A percentile compares a stretch with the other conserved stretches of the same genome.
These are phyloP conservation scores for Gracilaria caudata DNA, from an alignment of 23 red algal genomes.

Conservation along the genomic window DNA sequence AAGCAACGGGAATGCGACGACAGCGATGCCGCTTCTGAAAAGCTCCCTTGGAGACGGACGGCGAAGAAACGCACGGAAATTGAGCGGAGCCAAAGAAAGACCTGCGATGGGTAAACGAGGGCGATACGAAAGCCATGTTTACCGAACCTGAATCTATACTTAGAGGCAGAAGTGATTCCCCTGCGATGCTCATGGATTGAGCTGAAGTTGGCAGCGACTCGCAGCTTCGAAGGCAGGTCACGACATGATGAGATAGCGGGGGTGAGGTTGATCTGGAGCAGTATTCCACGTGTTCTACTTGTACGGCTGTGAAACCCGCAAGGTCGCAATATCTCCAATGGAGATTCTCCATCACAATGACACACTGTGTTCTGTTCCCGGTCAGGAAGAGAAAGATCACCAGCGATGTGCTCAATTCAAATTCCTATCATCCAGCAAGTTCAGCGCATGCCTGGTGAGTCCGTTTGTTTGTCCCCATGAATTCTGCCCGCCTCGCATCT, in stretches of 20 bases:
- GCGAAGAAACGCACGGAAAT: background rate
- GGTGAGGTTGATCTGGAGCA: background rate
- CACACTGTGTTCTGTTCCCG: no score
- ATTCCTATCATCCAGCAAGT: background rate
- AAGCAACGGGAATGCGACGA: constrained; percentile 6
- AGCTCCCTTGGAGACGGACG: background rate
- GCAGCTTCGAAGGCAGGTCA: no score
- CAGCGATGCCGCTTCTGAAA: constrained; percentile 17
- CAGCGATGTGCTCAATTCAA: constrained; percentile 5
- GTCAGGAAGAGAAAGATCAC: background rate
- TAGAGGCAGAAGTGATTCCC: background rate
- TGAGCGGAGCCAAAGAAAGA: background rate
- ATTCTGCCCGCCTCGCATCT: background rate
- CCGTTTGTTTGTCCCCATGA: background rate
- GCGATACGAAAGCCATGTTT: constrained; percentile 2
- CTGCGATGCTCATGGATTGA: background rate
- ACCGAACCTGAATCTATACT: background rate
- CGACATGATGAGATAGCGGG: no score
- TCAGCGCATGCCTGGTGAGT: background rate
- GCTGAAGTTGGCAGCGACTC: background rate
- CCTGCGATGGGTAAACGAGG: background rate
- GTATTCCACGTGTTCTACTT: background rate
- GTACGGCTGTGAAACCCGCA: background rate
- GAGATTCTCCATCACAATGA: background rate
- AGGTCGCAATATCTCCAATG: no score